Evolutionary conservation across 2,329 filamentous ascomycete species (phyloP).

Genomic region (Colletotrichum gigasporum): DNA sequence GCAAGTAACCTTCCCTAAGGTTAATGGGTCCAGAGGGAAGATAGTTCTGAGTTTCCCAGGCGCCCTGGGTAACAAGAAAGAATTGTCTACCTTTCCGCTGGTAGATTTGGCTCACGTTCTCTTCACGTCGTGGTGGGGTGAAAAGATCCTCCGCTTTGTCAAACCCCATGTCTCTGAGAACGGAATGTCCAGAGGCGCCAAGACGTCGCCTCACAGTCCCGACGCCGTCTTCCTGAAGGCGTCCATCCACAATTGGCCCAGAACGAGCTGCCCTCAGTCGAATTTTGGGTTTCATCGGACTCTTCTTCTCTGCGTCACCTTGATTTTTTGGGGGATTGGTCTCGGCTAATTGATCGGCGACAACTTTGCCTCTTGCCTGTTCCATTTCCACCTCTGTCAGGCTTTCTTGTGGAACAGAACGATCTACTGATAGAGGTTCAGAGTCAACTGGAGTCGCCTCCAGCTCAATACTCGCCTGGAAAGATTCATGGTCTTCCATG

Average conservation of each 20-base stretch:
- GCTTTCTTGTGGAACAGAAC: too few species aligned
- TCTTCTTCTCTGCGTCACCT: not conserved
- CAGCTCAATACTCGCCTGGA: constrained; percentile 18
- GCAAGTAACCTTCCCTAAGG: not conserved
- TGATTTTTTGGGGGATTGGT: not conserved
- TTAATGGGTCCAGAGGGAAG: not conserved
- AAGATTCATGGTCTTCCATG: constrained; percentile 20
- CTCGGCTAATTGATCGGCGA: not conserved
- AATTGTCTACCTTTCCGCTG: constrained; percentile 12
- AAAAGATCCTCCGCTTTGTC: not conserved
- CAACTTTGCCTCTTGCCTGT: not conserved
- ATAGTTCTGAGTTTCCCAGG: not conserved
- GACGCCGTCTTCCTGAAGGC: not conserved
- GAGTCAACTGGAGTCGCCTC: not conserved
- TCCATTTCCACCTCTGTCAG: not conserved
- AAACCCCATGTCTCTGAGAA: not conserved
- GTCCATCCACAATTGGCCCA: not conserved
- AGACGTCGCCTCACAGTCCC: constrained; percentile 7
- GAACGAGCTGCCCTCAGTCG: constrained; percentile 35
- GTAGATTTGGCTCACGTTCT: not conserved
- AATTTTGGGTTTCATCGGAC: constrained; percentile 39
- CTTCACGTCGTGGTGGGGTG: not conserved
- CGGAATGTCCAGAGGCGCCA: not conserved
- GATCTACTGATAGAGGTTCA: too few species aligned
- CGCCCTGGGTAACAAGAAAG: not conserved